phyloP scores from a whole-genome alignment of 345 rosid species.

The Heritiera littoralis region DNA sequence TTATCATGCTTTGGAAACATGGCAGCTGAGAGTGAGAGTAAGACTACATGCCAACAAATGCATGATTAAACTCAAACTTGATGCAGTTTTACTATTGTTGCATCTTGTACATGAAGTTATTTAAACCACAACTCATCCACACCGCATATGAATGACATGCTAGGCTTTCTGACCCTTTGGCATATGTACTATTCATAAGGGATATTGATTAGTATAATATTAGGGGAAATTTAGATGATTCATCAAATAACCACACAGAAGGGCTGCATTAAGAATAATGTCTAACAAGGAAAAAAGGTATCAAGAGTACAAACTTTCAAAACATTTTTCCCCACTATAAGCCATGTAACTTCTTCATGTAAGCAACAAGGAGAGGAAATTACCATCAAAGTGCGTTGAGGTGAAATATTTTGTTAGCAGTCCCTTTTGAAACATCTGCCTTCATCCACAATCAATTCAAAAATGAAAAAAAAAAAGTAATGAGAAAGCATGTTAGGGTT shows the following conservation, averaged over 20 bases:
- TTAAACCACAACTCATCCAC: neutral
- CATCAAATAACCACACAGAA: neutral
- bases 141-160: neutral
- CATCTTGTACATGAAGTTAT: neutral
- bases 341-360: constrained; percentile 1
- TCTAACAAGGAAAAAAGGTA: neutral
- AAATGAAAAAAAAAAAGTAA: constrained; percentile 35
- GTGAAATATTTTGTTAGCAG: constrained; percentile 30
- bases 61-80: neutral
- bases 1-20: neutral
- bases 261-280: neutral
- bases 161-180: neutral
- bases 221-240: neutral
- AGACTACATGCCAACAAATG: neutral
- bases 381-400: constrained; percentile 45
- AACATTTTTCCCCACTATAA: neutral
- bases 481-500: constrained; percentile 12
- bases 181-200: neutral
- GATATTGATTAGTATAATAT: neutral
- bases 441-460: constrained; percentile 52
- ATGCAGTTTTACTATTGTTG: neutral
- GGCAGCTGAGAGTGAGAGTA: neutral
- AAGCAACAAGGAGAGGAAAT: constrained; percentile 24
- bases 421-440: constrained; percentile 69
- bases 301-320: constrained; percentile 2